Base-by-base conservation (phyloP, 441 rosid genomes). In the Flueggea neowawraea region DNA sequence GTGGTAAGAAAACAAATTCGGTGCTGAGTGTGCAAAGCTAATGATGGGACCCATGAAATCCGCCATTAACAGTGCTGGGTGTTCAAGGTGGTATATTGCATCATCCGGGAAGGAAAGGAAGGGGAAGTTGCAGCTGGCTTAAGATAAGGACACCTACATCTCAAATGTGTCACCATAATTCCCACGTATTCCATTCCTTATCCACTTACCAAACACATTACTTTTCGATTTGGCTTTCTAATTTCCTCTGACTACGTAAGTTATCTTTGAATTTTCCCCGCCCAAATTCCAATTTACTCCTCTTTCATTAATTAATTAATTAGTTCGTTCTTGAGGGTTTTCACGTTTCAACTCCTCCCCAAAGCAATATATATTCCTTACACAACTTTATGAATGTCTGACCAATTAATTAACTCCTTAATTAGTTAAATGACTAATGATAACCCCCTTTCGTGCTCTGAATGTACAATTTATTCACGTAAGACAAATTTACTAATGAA, bases 91-190 rank as follows among this genome's bases (percentile, higher is more conserved):
- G 65, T 56, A 61, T 63, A 22, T 53, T 65, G 59, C 80, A 72
- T 72, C 68, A 53, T 45, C 66, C 39, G 15, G 47, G 13, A 51
- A 52, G 31, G 52, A 43, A 16, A 33, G 1, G 54, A 22, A 57
- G 31, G 28, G 4, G 31, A 54, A 39, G 6, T 10, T 33, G 43
- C 32, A 10, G 14, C 31, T 54, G 60, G 47, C 31, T 44, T 28
- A 47, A 71, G 80, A 78, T 73, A 78, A 78, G 77, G 72, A 68
- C 72, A 52, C 54, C 45, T 45, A 54, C 75, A 52, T 75, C 64
- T 68, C 68, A n/a, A 62, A 45, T 58, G 67, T 48, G 57, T 66
- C 64, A 36, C 31, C 57, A 53, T n/a, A 31, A 43, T 58, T 63
- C 58, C 61, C 71, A 69, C 72, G 63, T 57, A 63, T 36, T 51